Base-by-base conservation (phyloP, 2,329 filamentous ascomycete genomes). In the Penicillium expansum region DNA sequence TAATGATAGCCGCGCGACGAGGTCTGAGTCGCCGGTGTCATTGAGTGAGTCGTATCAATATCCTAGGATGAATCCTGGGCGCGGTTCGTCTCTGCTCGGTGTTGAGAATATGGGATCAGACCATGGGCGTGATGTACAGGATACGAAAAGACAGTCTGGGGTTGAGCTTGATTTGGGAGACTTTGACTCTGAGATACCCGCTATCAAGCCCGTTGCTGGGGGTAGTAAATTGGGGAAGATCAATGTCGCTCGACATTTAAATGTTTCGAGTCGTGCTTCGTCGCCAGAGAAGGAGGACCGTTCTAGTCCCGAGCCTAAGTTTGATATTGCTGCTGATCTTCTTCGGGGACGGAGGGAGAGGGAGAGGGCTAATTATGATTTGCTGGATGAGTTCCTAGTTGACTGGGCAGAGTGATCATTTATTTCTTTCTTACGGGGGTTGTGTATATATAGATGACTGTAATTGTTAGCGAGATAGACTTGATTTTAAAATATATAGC, bases 251-350 rank as follows among this genome's bases (percentile, higher is more conserved):
- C 37, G 44, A 33, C 18, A 22, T 14, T 16, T 45, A 1, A 6
- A 32, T 24, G 20, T 11, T 24, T 20, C 43, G 2, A 42, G 37
- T 33, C 38, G 48, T 27, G 35, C 3, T 16, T 27, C 35, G n/a
- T 33, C 35, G 1, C 37, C 13, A 0, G 29, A 52, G 13, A 8
- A 18, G 8, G 44, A 54, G 16, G 30, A 13, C 5, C 4, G 18
- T 18, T 33, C 41, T 24, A 35, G 32, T 8, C 18, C 54, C 5
- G 54, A 56, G 29, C n/a, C 54, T 1, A 47, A 52, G 13, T 56
- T 56, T 52, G 48, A 56, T 47, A 52, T 56, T 41, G 54, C 41
- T n/a, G 54, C 54, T 11, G 54, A 56, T 45, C 41, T 56, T 35
- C 42, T 56, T 30, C 38, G 38, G 7, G 52, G 52, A 4, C 45